Conservation (phyloP, 2,329 filamentous ascomycete genomes). For the Talaromyces rugulosus region DNA sequence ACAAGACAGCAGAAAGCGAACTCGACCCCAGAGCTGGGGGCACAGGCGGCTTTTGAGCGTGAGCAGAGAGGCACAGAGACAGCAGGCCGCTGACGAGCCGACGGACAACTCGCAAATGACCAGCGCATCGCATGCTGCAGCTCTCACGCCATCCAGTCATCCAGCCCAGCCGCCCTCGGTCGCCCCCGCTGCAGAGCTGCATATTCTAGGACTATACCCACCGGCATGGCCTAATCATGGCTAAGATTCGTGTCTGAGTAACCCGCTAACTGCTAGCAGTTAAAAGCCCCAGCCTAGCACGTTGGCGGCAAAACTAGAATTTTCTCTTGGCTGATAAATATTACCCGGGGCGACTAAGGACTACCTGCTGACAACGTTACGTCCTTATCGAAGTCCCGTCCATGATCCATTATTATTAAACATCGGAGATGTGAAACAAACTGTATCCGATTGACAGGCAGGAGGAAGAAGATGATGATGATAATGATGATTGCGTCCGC, state of each 20-base stretch:
- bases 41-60: neutral
- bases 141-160: slow-evolving; percentile 3
- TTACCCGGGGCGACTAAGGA: neutral
- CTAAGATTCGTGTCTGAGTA: neutral
- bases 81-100: neutral
- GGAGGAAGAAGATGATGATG: neutral
- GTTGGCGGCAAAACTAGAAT: neutral
- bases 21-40: neutral
- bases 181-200: neutral
- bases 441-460: neutral
- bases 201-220: neutral
- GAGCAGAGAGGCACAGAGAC: neutral
- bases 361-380: neutral
- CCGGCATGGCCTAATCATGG: neutral
- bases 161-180: neutral
- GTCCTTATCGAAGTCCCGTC: neutral
- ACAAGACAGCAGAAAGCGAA: neutral
- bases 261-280: neutral
- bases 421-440: neutral
- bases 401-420: neutral
- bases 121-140: slow-evolving; percentile 14
- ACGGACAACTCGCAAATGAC: slow-evolving; percentile 13
- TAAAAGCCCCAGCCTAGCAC: neutral
- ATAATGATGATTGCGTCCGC: neutral
- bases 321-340: neutral